phyloP scores from a whole-genome alignment of 2,329 filamentous ascomycete species.

The Aureobasidium sp. region DNA sequence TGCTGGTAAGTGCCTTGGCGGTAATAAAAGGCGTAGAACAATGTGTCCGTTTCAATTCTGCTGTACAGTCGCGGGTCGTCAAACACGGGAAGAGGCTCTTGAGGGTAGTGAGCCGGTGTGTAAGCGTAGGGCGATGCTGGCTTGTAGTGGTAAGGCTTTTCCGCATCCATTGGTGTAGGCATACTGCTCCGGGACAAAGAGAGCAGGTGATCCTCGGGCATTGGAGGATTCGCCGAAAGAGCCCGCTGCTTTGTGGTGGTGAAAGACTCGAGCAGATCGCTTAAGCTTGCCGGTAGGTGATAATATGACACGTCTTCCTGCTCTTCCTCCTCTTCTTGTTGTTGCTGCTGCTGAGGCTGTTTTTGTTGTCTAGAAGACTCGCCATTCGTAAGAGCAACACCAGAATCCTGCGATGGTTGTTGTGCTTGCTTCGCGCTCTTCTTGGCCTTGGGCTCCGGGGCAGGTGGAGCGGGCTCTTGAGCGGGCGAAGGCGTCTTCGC shows the following conservation, averaged over 20 bases:
- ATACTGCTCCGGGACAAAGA: conserved; percentile 63
- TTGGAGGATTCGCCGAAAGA: conserved; percentile 49
- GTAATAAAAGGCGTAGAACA: conserved; percentile 99
- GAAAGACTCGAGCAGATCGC: conserved; percentile 85
- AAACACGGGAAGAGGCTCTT: conserved; percentile 84
- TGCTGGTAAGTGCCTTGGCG: conserved; percentile 94
- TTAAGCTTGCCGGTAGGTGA: conserved; percentile 79
- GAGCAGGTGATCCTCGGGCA: conserved; percentile 59
- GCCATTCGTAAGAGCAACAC: conserved; percentile 41
- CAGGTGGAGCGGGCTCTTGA: neutral
- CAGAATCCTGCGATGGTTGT: conserved; percentile 26
- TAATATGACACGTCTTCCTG: conserved; percentile 74
- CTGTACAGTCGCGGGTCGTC: conserved; percentile 83
- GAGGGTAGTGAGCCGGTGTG: conserved; percentile 76
- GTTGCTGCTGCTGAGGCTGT: neutral
- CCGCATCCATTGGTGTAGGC: conserved; percentile 69
- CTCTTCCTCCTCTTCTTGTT: conserved; percentile 25
- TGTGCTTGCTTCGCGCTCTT: conserved; percentile 20
- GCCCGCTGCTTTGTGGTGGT: conserved; percentile 70
- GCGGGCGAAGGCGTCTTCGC: conserved; percentile 14
- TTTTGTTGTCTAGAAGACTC: conserved; percentile 35
- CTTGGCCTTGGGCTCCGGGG: conserved; percentile 2
- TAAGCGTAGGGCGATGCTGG: conserved; percentile 69
- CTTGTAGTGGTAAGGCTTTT: conserved; percentile 74
- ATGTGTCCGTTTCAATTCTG: conserved; percentile 85